Base-by-base conservation (phyloP, 768 basidiomycete genomes). In the Naganishia randhawae region DNA sequence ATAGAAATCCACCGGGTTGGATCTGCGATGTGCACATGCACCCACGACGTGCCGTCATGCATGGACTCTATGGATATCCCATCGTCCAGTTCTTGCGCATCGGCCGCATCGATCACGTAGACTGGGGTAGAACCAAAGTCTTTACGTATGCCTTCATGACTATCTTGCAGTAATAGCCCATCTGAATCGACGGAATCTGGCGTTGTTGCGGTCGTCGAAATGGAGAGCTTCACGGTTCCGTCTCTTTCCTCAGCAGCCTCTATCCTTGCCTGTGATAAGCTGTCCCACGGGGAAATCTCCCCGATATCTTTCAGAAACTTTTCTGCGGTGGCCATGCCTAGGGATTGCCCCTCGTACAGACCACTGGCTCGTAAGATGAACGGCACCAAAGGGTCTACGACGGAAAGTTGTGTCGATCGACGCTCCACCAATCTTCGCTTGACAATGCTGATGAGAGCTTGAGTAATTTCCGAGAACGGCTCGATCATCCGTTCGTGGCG, bases 11-110 rank as follows among this genome's bases (percentile, higher is more conserved):
- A 72, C 13, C 87, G 82, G 1, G 91, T 92, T 0, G 94, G 94
- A 77, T 99, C 96, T 11, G 96, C 94, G 66, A 99, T 84, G 76
- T 98, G 96, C 29, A 89, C 83, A 73, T 97, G 94, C 13, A 95
- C 76, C 95, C 96, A 98, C 51, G 81, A 76, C 22, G 79, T 83
- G 17, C 83, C 84, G 19, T 70, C 70, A 1, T 86, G 85, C 54
- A 89, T 86, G 0, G 84, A 82, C 71, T 95, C 90, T 33, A 97
- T 75, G 1, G 93, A 94, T 35, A 99, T 73, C 2, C 92, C 96
- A 76, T 99, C 96, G 76, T 99, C 96, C 25, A 98, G 84, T 75
- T 99, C 96, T 73, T 88, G 80, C 0, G 96, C 93, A 8, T 73
- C 76, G 0, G 82, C 71, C 69, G 91, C 90, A 74, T 99, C 96